These are phyloP conservation scores for Sugiyamaella sp. DNA, from an alignment of 1,139 yeast species.

Conservation along the genomic window DNA sequence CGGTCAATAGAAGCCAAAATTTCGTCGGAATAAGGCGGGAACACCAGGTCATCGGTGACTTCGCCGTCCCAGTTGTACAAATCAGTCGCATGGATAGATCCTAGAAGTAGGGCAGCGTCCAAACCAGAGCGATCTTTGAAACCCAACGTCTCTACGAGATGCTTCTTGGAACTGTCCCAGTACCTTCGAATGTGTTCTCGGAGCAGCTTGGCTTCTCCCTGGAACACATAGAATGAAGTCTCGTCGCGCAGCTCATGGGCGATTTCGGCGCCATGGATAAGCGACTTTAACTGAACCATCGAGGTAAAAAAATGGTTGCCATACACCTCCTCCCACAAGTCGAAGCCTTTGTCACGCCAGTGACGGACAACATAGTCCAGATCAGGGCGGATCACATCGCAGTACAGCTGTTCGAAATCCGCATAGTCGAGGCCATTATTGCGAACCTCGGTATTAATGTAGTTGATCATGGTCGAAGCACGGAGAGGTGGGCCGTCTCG, in stretches of 20 bases:
- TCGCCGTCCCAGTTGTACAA: conserved; percentile 63
- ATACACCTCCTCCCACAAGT: conserved; percentile 89
- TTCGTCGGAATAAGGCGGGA: conserved; percentile 39
- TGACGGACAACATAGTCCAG: conserved; percentile 61
- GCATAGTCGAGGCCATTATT: conserved; percentile 35
- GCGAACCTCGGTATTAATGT: conserved; percentile 50
- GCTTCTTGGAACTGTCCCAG: conserved; percentile 48
- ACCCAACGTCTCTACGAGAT: conserved; percentile 71
- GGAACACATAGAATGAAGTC: conserved; percentile 39
- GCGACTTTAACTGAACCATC: conserved; percentile 69
- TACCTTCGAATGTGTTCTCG: conserved; percentile 43
- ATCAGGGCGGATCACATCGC: conserved; percentile 67
- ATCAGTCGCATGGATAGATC: conserved; percentile 46
- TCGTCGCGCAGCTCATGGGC: conserved; percentile 48
- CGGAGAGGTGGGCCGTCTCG: conserved; percentile 93
- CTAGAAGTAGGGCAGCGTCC: conserved; percentile 79
- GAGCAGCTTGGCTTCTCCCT: conserved; percentile 41
- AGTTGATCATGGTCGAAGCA: conserved; percentile 63
- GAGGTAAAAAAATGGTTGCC: conserved; percentile 79
- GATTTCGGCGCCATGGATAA: conserved; percentile 58
- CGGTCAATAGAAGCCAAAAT: conserved; percentile 35
- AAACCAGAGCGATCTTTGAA: conserved; percentile 63
- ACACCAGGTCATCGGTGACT: conserved; percentile 34
- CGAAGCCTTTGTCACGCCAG: conserved; percentile 74
- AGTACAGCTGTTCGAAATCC: conserved; percentile 28